Base-by-base conservation (phyloP, 1,284 basidiomycete genomes). In the Cutaneotrichosporon curvatum region DNA sequence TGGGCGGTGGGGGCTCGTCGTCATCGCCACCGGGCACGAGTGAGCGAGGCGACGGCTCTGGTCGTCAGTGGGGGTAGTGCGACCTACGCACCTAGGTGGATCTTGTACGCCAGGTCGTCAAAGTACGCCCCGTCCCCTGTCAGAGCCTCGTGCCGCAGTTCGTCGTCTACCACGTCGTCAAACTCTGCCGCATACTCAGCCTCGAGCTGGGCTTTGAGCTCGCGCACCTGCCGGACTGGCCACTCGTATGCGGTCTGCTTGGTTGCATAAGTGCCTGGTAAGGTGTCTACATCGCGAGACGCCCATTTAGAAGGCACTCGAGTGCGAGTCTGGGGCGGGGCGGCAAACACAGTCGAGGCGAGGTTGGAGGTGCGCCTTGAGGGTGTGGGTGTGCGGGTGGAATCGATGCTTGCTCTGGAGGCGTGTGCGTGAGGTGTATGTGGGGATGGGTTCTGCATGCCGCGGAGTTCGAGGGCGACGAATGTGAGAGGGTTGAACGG, bases 21-120 rank as follows among this genome's bases (percentile, higher is more conserved):
- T 22, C 25, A 28, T 34, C 34, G 4, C 28, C 23, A 7, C 35
- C 41, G 4, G 14, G 7, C 3, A n/a, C n/a, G 16, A 39, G 42
- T 4, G 50, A 45, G 7, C 25, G 25, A 28, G 25, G 25, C 25
- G 45, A 40, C 11, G 45, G 45, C 32, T 51, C 50, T 47, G 34
- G n/a, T 21, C 16, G 55, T 52, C 23, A 53, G 53, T 28, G 16
- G 33, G 15, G 4, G 8, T 2, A 19, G 19, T 20, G 19, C 37
- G 7, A 7, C n/a, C 37, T 18, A 48, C 64, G 52, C 39, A 65
- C 63, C 57, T 10, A 65, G 47, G 43, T 62, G 60, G 22, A 85
- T 73, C 62, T 83, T 84, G 72, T 81, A 85, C 64, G 82, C 82
- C 43, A 79, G 78, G 48, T 84, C 82, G 36, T 79, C 82, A n/a